Evolutionary conservation across 148 eudicot genomes (phyloP).

Genomic region (Talinum fruticosum): DNA sequence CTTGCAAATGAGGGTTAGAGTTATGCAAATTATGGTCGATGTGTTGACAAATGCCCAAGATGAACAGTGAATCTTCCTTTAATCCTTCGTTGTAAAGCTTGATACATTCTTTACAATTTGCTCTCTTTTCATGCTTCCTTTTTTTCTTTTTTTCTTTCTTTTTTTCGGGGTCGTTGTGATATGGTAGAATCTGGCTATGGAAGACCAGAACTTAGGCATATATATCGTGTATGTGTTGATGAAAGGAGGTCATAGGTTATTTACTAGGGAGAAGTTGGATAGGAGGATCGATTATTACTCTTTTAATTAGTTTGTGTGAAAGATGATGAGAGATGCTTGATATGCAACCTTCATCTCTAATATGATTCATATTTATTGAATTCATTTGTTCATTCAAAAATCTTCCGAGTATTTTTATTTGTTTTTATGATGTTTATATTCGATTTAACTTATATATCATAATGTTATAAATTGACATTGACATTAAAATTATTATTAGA

Average conservation of each 20-base stretch:
- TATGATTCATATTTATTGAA: conserved; percentile 15
- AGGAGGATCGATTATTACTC: conserved; percentile 3
- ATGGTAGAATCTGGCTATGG: conserved; percentile 19
- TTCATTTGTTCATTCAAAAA: neutral
- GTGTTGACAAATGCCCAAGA: conserved; percentile 30
- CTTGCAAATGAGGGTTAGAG: conserved; percentile 59
- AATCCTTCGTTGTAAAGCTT: conserved; percentile 22
- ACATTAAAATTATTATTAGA: no score
- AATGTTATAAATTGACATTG: no score
- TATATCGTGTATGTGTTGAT: conserved; percentile 8
- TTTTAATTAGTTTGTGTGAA: conserved; percentile 14
- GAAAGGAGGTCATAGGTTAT: conserved; percentile 19
- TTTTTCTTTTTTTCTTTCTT: conserved; percentile 6
- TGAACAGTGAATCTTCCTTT: neutral
- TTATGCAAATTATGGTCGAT: conserved; percentile 70
- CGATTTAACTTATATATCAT: neutral
- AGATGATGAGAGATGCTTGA: neutral
- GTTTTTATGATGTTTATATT: no score
- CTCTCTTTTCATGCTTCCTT: neutral
- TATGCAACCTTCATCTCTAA: neutral
- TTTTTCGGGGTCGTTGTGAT: conserved; percentile 6
- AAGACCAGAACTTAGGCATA: conserved; percentile 11
- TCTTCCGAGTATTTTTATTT: neutral
- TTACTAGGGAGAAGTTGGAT: conserved; percentile 8
- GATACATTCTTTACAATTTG: conserved; percentile 22